A percentile compares a stretch with the other conserved stretches of the same genome.
Conservation (phyloP, 108 stramenopile species). For the Nitzschia sp. region DNA sequence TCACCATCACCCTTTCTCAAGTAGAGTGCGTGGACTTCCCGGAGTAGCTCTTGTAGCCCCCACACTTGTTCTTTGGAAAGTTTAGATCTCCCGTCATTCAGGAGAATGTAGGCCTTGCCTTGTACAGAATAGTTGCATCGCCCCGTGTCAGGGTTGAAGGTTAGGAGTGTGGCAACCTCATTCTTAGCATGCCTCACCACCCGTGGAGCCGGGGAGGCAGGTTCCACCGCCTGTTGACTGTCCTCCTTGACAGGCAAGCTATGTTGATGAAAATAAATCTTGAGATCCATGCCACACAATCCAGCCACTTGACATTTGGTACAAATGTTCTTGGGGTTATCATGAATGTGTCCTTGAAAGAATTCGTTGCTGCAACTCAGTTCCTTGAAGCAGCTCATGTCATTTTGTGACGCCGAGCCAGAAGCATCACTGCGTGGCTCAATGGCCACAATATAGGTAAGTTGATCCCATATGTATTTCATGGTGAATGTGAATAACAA, state of each 20-base stretch:
- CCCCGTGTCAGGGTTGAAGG: conserved; percentile 12
- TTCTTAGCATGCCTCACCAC: neutral
- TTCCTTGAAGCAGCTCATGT: conserved; percentile 13
- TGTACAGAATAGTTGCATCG: conserved; percentile 10
- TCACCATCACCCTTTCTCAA: neutral
- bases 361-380: conserved; percentile 13
- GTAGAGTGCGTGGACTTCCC: conserved; percentile 13
- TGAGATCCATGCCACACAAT: conserved; percentile 28
- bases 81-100: neutral
- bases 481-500: too few species aligned
- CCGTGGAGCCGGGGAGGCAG: neutral
- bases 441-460: too few species aligned
- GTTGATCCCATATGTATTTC: too few species aligned
- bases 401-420: neutral
- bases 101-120: conserved; percentile 22
- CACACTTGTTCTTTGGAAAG: conserved; percentile 11
- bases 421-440: too few species aligned
- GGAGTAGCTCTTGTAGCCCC: conserved; percentile 17
- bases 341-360: conserved; percentile 14
- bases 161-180: conserved; percentile 11
- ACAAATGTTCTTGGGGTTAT: conserved; percentile 17
- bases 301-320: conserved; percentile 32
- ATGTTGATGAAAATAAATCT: conserved; percentile 18
- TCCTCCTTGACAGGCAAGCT: neutral
- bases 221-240: neutral